Base-by-base conservation (phyloP, 208 protist genomes). In the Angomonas deanei region DNA sequence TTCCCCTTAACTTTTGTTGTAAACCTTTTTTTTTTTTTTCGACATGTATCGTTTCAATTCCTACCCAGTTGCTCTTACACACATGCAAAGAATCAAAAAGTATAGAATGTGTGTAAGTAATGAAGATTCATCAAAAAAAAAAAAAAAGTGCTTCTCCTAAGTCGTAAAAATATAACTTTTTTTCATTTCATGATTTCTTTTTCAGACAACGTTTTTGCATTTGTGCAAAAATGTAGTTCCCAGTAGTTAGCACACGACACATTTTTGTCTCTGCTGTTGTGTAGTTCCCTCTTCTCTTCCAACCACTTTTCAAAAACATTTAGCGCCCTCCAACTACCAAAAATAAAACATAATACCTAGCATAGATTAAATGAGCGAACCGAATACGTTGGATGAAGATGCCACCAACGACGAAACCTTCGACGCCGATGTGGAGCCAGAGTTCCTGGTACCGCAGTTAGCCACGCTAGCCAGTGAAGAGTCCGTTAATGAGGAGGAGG, bases 401-500 rank as follows among this genome's bases (percentile, higher is more conserved):
- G 47, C 21, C 47, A 26, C 11, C 8, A 26, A 33, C 30, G 33
- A 26, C 49, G 36, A 58, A 34, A 50, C 11, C 17, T 64, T 61
- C 10, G 80, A 70, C n/a, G 76, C 66, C 21, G 56, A 46, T 0
- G 59, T 68, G 2, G 77, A 75, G 2, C 57, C 62, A 2, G 75
- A 72, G 17, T 91, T 80, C 52, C 53, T 91, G 10, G 68, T 74
- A 8, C 80, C 84, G 6, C 77, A 72, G 0, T 68, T 88, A 1
- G 77, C 80, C 27, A 48, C 74, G 6, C 82, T 76, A 56, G 64
- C 65, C n/a, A 60, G 19, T 48, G 52, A 52, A 24, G 66, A 42
- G 13, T 57, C 31, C 34, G 33, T 48, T 8, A 8, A 65, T 27
- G 13, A 28, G 13, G 52, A 61, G 11, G 61, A 59, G 3, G 54